phyloP scores from a whole-genome alignment of 495 filamentous ascomycete species.

The Hypoxylon trugodes region DNA sequence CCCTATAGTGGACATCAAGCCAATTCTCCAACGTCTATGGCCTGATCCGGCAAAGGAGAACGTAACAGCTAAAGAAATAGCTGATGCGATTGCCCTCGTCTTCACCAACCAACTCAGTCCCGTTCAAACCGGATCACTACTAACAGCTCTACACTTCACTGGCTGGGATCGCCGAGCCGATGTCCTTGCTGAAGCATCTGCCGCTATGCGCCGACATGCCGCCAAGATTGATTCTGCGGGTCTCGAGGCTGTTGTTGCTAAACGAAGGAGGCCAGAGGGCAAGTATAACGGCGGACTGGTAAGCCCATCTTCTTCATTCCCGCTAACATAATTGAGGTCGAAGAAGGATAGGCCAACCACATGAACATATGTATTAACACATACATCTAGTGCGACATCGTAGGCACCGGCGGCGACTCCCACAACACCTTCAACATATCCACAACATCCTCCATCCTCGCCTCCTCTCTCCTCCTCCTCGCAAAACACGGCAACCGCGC shows the following conservation, averaged over 20 bases:
- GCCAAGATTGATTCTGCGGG: conserved; percentile 57
- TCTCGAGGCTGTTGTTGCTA: conserved; percentile 56
- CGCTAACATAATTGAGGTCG: not conserved
- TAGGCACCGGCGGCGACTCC: conserved; percentile 95
- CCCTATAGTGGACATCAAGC: conserved; percentile 74
- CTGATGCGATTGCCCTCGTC: conserved; percentile 83
- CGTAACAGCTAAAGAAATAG: conserved; percentile 82
- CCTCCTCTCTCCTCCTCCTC: conserved; percentile 79
- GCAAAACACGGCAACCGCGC: conserved; percentile 96
- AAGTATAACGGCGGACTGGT: conserved; percentile 76
- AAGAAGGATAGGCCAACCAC: not conserved
- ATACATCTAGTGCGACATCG: conserved; percentile 82
- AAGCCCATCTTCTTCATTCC: conserved; percentile 33
- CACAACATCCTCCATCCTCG: conserved; percentile 92
- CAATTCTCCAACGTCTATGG: conserved; percentile 82
- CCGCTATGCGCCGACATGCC: conserved; percentile 66
- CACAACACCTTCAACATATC: conserved; percentile 98
- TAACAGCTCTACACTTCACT: conserved; percentile 90
- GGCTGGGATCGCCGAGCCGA: conserved; percentile 77
- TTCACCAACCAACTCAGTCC: conserved; percentile 85
- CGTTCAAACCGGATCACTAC: conserved; percentile 81
- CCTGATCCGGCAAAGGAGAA: conserved; percentile 73
- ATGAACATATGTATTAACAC: conserved; percentile 14
- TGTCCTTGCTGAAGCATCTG: conserved; percentile 80
- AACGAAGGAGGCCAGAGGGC: conserved; percentile 67